Evolutionary conservation across 768 basidiomycete species (phyloP).

Genomic region (Leccinellum luteum): DNA sequence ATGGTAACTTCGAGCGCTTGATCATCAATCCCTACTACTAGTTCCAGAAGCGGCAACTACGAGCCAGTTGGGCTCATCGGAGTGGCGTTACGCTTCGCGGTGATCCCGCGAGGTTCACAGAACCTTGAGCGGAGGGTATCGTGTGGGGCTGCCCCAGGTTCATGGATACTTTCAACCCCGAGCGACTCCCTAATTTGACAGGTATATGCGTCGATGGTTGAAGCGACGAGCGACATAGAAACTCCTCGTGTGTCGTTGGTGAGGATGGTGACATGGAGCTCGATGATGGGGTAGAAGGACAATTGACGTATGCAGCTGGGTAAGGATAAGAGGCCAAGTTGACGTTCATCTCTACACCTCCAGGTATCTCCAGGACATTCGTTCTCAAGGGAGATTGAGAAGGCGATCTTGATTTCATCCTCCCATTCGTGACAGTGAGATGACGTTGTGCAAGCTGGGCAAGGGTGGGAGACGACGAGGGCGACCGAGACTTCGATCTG

Average conservation of each 20-base stretch:
- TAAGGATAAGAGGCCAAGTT: conserved; percentile 10
- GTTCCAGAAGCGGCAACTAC: not conserved
- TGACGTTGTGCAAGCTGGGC: conserved; percentile 26
- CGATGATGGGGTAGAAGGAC: conserved; percentile 59
- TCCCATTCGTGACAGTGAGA: conserved; percentile 19
- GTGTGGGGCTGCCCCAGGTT: conserved; percentile 12
- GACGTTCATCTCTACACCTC: conserved; percentile 11
- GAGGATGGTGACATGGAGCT: conserved; percentile 51
- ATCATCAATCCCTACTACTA: not conserved
- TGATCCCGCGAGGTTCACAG: conserved; percentile 20
- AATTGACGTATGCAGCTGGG: conserved; percentile 42
- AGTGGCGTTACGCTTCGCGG: conserved; percentile 25
- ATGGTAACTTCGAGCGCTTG: not conserved
- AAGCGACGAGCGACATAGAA: conserved; percentile 21
- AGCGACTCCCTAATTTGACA: conserved; percentile 17
- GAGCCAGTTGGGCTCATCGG: conserved; percentile 13
- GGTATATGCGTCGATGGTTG: conserved; percentile 12
- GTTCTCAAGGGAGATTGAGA: conserved; percentile 31
- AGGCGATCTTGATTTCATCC: conserved; percentile 30
- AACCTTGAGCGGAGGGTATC: conserved; percentile 10
- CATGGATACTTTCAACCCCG: conserved; percentile 12
- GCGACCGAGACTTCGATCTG: conserved; percentile 11
- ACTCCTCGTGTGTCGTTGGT: conserved; percentile 22
- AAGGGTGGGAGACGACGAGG: conserved; percentile 14
- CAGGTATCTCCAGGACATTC: conserved; percentile 17